Conservation (phyloP, 352 stramenopile species). For the Globisporangium lucens region DNA sequence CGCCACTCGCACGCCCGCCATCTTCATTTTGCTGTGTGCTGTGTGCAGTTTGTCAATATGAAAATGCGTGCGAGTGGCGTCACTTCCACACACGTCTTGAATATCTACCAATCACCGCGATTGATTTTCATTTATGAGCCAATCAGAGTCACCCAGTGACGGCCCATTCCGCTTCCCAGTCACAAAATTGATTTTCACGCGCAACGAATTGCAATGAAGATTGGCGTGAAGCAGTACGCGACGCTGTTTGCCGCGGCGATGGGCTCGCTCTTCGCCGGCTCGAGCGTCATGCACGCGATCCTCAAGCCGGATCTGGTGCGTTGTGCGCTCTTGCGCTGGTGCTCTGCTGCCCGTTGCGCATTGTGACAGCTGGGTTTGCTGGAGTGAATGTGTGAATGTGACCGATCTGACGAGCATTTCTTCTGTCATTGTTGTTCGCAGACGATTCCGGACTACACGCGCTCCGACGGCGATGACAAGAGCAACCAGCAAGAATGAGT, state of each 20-base stretch:
- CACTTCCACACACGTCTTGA: neutral
- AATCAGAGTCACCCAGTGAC: slow-evolving; percentile 19
- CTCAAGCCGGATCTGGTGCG: slow-evolving; percentile 80
- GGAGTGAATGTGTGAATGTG: neutral
- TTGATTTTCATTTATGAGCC: slow-evolving; percentile 14
- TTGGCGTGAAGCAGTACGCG: slow-evolving; percentile 73
- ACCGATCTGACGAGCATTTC: slow-evolving; percentile 5
- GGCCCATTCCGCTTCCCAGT: neutral
- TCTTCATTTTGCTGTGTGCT: neutral
- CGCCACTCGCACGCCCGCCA: neutral
- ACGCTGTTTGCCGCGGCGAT: slow-evolving; percentile 67
- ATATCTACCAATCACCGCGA: neutral
- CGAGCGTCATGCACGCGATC: slow-evolving; percentile 78
- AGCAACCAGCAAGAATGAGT: slow-evolving; percentile 13
- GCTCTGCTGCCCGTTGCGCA: neutral
- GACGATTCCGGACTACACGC: slow-evolving; percentile 18
- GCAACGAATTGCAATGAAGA: slow-evolving; percentile 38
- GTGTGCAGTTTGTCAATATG: neutral
- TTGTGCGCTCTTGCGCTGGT: neutral
- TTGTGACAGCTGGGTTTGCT: neutral
- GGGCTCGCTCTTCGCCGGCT: slow-evolving; percentile 80
- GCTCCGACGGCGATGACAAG: slow-evolving; percentile 13
- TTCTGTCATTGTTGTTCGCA: neutral
- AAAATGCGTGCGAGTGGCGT: neutral
- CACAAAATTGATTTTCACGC: neutral